These are phyloP conservation scores for Lachancea cidri DNA, from an alignment of 805 yeast species.

Conservation along the genomic window DNA sequence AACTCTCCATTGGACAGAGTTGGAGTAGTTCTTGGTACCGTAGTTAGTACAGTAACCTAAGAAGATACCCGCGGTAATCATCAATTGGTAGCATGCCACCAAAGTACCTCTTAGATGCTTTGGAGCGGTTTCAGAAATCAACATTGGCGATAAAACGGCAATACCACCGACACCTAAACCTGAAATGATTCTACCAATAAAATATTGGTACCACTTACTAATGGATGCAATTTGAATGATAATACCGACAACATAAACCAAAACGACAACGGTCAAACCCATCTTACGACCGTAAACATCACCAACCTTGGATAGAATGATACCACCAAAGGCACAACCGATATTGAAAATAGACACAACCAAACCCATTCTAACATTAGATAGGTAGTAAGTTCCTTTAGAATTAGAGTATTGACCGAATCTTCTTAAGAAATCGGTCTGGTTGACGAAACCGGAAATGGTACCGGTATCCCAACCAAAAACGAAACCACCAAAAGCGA, in stretches of 20 bases:
- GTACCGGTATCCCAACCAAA: conserved; percentile 84
- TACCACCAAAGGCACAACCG: conserved; percentile 71
- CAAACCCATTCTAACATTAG: conserved; percentile 52
- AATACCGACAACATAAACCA: conserved; percentile 62
- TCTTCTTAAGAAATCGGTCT: conserved; percentile 47
- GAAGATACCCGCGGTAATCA: conserved; percentile 68
- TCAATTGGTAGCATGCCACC: conserved; percentile 64
- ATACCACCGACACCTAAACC: conserved; percentile 78
- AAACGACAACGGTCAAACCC: conserved; percentile 57
- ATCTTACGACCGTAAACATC: conserved; percentile 62
- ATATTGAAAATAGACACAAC: conserved; percentile 60
- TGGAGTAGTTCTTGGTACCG: conserved; percentile 54
- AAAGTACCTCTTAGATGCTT: conserved; percentile 65
- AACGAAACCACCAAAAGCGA: conserved; percentile 68
- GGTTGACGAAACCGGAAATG: conserved; percentile 64
- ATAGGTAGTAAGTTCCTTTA: conserved; percentile 42
- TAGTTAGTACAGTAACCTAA: conserved; percentile 69
- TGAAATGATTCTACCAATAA: conserved; percentile 60
- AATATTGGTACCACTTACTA: conserved; percentile 62
- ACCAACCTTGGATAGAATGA: conserved; percentile 50
- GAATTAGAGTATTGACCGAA: conserved; percentile 45
- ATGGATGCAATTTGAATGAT: conserved; percentile 55
- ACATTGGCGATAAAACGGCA: conserved; percentile 70
- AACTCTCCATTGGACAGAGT: conserved; percentile 75
- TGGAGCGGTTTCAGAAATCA: conserved; percentile 68